phyloP scores from a whole-genome alignment of 805 yeast species.

The Candida yuanshanica region DNA sequence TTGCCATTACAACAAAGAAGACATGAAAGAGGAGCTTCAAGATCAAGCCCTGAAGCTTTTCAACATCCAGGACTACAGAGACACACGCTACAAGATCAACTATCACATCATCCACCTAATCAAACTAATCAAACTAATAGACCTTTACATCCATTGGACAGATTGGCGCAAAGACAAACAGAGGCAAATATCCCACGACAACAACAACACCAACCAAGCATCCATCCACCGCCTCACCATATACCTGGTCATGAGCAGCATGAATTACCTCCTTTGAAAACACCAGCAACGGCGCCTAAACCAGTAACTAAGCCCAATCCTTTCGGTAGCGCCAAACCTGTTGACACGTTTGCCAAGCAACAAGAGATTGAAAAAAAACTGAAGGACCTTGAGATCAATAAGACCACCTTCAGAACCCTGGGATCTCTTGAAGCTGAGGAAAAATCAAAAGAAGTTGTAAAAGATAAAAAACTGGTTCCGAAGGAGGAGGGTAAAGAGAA shows the following conservation, averaged over 20 bases:
- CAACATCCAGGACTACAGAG: constrained; percentile 1
- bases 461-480: not conserved
- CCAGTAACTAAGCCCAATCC: constrained; percentile 50
- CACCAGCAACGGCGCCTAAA: constrained; percentile 20
- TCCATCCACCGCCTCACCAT: constrained; percentile 1
- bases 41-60: not conserved
- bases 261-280: constrained; percentile 14
- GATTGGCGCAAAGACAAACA: not conserved
- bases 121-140: constrained; percentile 3
- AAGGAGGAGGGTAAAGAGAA: not conserved
- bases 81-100: constrained; percentile 1
- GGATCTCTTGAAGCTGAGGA: constrained; percentile 11
- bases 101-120: not conserved
- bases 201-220: not conserved
- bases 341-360: constrained; percentile 63
- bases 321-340: constrained; percentile 83
- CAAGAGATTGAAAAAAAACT: constrained; percentile 54
- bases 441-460: constrained; percentile 2
- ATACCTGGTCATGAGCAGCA: constrained; percentile 5
- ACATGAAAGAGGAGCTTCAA: not conserved
- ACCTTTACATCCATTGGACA: constrained; percentile 1
- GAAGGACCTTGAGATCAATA: constrained; percentile 37
- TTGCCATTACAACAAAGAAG: constrained; percentile 7
- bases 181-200: not conserved
- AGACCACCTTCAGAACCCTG: constrained; percentile 31